A percentile compares a stretch with the other conserved stretches of the same genome.
These are phyloP conservation scores for Podosphaera xanthii DNA, from an alignment of 2,329 filamentous ascomycete genomes.

Conservation along the genomic window DNA sequence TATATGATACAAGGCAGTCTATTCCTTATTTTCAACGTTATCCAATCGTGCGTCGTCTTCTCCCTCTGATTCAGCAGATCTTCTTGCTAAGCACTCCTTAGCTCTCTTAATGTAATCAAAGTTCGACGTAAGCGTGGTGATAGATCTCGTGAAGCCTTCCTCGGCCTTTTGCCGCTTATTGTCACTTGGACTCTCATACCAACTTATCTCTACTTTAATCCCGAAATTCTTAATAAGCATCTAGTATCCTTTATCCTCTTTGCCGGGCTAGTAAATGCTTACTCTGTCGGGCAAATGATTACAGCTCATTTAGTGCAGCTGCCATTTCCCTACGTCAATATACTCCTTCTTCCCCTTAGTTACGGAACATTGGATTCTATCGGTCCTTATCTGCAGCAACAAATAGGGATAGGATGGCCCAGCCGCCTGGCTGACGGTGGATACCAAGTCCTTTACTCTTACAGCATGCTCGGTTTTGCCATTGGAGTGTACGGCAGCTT, in stretches of 20 bases:
- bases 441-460: slow-evolving; percentile 86
- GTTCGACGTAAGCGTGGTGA: slow-evolving; percentile 55
- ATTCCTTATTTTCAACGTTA: slow-evolving; percentile 66
- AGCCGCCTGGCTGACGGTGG: slow-evolving; percentile 49
- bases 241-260: slow-evolving; percentile 79
- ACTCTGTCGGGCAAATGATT: slow-evolving; percentile 89
- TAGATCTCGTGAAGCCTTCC: slow-evolving; percentile 47
- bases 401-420: slow-evolving; percentile 42
- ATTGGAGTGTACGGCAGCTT: slow-evolving; percentile 94
- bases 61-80: slow-evolving; percentile 1
- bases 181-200: slow-evolving; percentile 54
- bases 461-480: slow-evolving; percentile 62
- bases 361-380: slow-evolving; percentile 61
- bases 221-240: slow-evolving; percentile 58
- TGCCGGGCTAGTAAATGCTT: slow-evolving; percentile 76
- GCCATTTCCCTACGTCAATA: slow-evolving; percentile 75
- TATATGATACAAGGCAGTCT: slow-evolving; percentile 71
- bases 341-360: slow-evolving; percentile 55
- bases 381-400: slow-evolving; percentile 41
- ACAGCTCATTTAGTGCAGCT: slow-evolving; percentile 77
- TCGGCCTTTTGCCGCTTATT: slow-evolving; percentile 66
- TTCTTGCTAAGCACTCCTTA: slow-evolving; percentile 14
- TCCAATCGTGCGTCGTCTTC: slow-evolving; percentile 29
- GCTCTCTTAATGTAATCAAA: slow-evolving; percentile 61
- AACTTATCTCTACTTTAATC: slow-evolving; percentile 65